Conservation (phyloP, 192 early-diverging fungal species). For the Linderina pennispora region DNA sequence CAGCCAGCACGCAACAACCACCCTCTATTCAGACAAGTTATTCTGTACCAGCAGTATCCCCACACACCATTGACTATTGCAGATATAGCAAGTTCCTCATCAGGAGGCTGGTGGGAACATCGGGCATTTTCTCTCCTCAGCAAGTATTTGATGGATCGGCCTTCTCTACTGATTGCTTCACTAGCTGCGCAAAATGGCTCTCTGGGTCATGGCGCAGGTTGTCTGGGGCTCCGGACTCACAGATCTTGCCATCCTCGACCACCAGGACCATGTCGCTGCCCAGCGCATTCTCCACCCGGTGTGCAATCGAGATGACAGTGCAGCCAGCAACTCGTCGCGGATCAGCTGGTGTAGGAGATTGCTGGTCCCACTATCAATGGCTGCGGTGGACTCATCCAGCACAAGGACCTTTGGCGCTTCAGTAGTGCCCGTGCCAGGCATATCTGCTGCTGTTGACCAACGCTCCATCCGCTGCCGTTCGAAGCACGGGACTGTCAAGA, state of each 20-base stretch:
- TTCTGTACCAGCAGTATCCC: no score
- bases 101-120: no score
- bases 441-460: conserved; percentile 55
- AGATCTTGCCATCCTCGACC: conserved; percentile 16
- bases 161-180: no score
- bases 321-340: conserved; percentile 42
- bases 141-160: no score
- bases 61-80: no score
- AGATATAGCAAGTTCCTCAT: no score
- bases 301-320: conserved; percentile 63
- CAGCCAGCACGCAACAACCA: no score
- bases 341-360: conserved; percentile 48
- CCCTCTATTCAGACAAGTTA: no score
- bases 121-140: no score
- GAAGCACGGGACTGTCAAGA: no score
- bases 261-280: conserved; percentile 25
- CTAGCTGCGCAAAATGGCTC: conserved; percentile 7
- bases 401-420: conserved; percentile 51
- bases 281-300: conserved; percentile 44
- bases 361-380: conserved; percentile 49
- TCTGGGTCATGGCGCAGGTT: neutral
- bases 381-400: conserved; percentile 62
- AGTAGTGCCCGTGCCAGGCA: conserved; percentile 57
- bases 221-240: conserved; percentile 12
- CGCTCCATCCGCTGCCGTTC: no score